These are phyloP conservation scores for Gyrodon lividus DNA, from an alignment of 768 basidiomycete genomes.

Conservation along the genomic window DNA sequence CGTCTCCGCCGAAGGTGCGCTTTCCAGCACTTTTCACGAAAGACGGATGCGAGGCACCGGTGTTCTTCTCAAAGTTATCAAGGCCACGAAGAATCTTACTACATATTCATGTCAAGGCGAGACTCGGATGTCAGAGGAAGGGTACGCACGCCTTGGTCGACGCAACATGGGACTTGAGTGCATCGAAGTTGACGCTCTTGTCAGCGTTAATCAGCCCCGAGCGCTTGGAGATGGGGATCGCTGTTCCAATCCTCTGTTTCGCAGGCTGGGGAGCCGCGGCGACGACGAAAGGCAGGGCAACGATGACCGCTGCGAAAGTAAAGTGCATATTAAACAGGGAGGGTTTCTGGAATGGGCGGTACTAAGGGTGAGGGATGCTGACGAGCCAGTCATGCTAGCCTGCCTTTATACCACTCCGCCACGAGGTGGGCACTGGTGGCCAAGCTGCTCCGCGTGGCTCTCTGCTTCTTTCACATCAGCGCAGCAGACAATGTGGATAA, in stretches of 20 bases:
- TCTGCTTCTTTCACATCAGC: not conserved
- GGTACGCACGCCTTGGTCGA: slow-evolving; percentile 1
- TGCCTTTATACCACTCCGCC: not conserved
- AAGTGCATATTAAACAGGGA: slow-evolving; percentile 8
- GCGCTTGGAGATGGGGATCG: slow-evolving; percentile 12
- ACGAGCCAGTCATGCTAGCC: not conserved
- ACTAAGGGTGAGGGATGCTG: not conserved
- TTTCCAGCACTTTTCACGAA: not conserved
- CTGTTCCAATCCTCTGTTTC: not conserved
- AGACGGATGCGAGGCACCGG: not conserved
- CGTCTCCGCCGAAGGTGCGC: not conserved
- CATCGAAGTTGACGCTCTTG: not conserved
- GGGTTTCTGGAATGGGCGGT: not conserved
- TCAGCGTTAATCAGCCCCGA: slow-evolving; percentile 1
- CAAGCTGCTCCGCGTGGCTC: not conserved
- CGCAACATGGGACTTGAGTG: not conserved
- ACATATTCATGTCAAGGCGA: not conserved
- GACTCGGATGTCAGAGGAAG: not conserved
- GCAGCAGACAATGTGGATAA: not conserved
- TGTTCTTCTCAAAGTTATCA: slow-evolving; percentile 4
- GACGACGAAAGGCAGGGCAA: slow-evolving; percentile 2
- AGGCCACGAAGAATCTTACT: slow-evolving; percentile 2
- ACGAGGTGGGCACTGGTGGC: not conserved
- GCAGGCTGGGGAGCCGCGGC: slow-evolving; percentile 4
- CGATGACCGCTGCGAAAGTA: not conserved